Percentiles rank a stretch among this genome's conserved stretches.
phyloP scores from a whole-genome alignment of 306 rosid species.

The Lathyrus tuberosus region DNA sequence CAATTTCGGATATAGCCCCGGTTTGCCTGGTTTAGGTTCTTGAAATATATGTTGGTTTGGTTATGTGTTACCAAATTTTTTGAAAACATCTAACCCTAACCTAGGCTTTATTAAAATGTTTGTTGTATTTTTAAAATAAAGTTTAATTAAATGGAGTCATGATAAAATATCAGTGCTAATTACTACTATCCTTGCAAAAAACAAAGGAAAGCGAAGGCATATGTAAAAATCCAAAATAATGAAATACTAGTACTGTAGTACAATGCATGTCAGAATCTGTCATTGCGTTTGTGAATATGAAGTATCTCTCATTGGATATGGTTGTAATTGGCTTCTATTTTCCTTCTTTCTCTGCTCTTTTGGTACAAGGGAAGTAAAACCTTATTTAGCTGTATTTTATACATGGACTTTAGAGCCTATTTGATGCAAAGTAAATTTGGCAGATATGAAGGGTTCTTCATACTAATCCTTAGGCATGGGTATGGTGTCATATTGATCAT shows the following conservation, averaged over 20 bases:
- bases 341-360: neutral
- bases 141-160: neutral
- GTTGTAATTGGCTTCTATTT: neutral
- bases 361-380: neutral
- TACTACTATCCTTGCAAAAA: neutral
- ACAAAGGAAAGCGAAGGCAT: neutral
- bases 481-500: conserved; percentile 6
- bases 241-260: no score
- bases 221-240: neutral
- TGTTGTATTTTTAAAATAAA: no score
- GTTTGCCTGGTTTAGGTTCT: no score
- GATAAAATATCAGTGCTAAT: neutral
- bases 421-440: conserved; percentile 18
- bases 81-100: no score
- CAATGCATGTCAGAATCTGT: neutral
- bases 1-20: no score
- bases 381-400: neutral
- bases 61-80: no score
- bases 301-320: neutral
- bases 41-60: no score
- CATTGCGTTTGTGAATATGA: conserved; percentile 11
- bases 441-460: neutral
- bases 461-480: neutral
- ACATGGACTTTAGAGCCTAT: conserved; percentile 22
- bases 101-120: no score